Base-by-base conservation (phyloP, 441 rosid genomes). In the Syzygium malaccense region DNA sequence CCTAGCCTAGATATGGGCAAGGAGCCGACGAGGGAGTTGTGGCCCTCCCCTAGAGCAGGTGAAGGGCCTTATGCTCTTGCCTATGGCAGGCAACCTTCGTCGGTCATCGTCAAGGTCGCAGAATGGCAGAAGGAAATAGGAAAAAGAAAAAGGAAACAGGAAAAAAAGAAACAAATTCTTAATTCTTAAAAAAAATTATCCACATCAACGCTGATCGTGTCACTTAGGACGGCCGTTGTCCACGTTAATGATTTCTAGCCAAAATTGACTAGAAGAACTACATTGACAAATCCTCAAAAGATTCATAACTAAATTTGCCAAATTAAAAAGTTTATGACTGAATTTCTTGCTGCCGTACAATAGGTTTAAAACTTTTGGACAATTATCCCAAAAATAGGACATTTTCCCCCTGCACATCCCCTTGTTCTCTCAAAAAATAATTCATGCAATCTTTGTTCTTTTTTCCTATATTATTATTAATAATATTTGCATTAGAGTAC, bases 201-300 rank as follows among this genome's bases (percentile, higher is more conserved):
- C 23, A 64, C 8, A 1, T 30, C 0, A 7, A 1, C 4, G 4
- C 5, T 30, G 0, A 64, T 26, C 33, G 10, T n/a, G 6, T 5
- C 32, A 13, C 33, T 14, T n/a, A 3, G 1, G 15, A 62, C 3
- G 33, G 8, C 18, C 1, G 1, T 7, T 13, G 4, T n/a, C 11
- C 20, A 64, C 11, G 0, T 62, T 2, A 62, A 17, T 2, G 13
- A 60, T 60, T 60, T 60, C 2, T 10, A 7, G 4, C 5, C 4
- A 30, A 64, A 30, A 64, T 30, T 4, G 68, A 10, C 1, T 2
- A 0, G 0, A 64, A 64, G 6, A 7, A 64, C 11, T 7, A 64
- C 1, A 55, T 55, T 30, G 32, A 9, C 20, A 64, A 64, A 64
- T 30, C 6, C 12, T 17, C 11, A 7, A 17, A 30, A 30, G 5